A percentile compares a stretch with the other conserved stretches of the same genome.
These are phyloP conservation scores for Sporothrix pseudoabietina DNA, from an alignment of 2,329 filamentous ascomycete species.

Conservation along the genomic window DNA sequence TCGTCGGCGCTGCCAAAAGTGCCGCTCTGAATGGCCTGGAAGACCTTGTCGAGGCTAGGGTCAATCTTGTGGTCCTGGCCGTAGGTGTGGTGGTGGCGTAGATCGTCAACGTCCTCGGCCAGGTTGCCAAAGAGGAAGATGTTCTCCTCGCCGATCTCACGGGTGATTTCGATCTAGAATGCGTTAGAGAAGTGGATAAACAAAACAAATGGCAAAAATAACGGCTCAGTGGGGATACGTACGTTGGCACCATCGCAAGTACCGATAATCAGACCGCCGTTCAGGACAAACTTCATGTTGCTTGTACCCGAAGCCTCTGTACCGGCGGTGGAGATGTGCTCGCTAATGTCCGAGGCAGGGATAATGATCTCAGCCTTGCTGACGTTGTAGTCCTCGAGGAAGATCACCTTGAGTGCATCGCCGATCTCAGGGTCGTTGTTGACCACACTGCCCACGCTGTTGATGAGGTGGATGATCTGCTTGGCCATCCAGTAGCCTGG, in stretches of 20 bases:
- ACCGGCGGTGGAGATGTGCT: slow-evolving; percentile 97
- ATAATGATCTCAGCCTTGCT: slow-evolving; percentile 98
- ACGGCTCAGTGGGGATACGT: slow-evolving; percentile 34
- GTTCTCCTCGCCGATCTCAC: slow-evolving; percentile 93
- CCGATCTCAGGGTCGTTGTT: slow-evolving; percentile 92
- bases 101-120: slow-evolving; percentile 92
- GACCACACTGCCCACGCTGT: slow-evolving; percentile 84
- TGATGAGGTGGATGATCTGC: slow-evolving; percentile 96
- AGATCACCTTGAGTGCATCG: slow-evolving; percentile 94
- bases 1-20: slow-evolving; percentile 77
- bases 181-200: not conserved
- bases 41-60: slow-evolving; percentile 75
- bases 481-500: slow-evolving; percentile 99
- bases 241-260: slow-evolving; percentile 98
- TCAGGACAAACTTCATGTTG: slow-evolving; percentile 99
- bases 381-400: slow-evolving; percentile 97
- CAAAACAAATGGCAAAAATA: not conserved
- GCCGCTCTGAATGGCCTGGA: slow-evolving; percentile 75
- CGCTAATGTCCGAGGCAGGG: slow-evolving; percentile 92
- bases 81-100: slow-evolving; percentile 88
- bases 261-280: slow-evolving; percentile 94
- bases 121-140: slow-evolving; percentile 98
- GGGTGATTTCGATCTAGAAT: slow-evolving; percentile 86
- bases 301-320: slow-evolving; percentile 88
- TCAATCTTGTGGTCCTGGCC: slow-evolving; percentile 75